Percentiles rank a stretch among this genome's conserved stretches.
phyloP scores from a whole-genome alignment of 169 alveolate genomes.

The Amoebophrya sp. region DNA sequence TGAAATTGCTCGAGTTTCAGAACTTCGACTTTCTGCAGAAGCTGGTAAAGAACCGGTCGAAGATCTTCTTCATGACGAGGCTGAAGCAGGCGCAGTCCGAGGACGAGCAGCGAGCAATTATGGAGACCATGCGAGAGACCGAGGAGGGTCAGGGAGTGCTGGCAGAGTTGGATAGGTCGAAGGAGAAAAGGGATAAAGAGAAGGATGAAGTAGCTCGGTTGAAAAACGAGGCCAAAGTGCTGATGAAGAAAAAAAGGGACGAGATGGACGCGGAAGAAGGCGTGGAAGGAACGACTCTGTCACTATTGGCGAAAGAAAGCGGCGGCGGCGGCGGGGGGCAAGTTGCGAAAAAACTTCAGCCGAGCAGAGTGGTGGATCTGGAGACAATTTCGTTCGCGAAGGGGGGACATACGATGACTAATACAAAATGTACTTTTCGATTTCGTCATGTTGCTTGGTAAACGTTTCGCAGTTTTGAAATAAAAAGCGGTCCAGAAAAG shows the following conservation, averaged over 20 bases:
- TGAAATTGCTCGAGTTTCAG: constrained; percentile 69
- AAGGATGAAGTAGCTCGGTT: constrained; percentile 31
- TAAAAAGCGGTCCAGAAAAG: background rate
- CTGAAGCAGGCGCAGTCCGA: constrained; percentile 72
- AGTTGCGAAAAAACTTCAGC: background rate
- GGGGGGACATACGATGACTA: constrained; percentile 74
- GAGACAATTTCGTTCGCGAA: constrained; percentile 58
- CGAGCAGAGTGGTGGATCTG: constrained; percentile 49
- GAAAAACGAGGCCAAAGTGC: constrained; percentile 15
- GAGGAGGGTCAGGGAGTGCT: constrained; percentile 69
- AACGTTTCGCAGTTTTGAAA: background rate
- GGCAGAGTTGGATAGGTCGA: constrained; percentile 53
- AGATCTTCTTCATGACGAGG: constrained; percentile 68
- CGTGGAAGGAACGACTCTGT: no score
- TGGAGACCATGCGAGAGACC: constrained; percentile 51
- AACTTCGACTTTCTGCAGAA: constrained; percentile 68
- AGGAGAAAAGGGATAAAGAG: constrained; percentile 49
- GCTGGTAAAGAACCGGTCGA: constrained; percentile 52
- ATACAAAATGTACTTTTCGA: constrained; percentile 59
- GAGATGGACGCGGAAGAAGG: no score
- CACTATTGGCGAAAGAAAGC: no score
- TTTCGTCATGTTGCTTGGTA: constrained; percentile 67
- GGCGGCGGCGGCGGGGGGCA: no score
- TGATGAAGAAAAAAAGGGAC: constrained; percentile 25
- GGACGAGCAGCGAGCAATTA: constrained; percentile 53